These are phyloP conservation scores for Clarireedia hainanense DNA, from an alignment of 2,329 filamentous ascomycete genomes.

Conservation along the genomic window DNA sequence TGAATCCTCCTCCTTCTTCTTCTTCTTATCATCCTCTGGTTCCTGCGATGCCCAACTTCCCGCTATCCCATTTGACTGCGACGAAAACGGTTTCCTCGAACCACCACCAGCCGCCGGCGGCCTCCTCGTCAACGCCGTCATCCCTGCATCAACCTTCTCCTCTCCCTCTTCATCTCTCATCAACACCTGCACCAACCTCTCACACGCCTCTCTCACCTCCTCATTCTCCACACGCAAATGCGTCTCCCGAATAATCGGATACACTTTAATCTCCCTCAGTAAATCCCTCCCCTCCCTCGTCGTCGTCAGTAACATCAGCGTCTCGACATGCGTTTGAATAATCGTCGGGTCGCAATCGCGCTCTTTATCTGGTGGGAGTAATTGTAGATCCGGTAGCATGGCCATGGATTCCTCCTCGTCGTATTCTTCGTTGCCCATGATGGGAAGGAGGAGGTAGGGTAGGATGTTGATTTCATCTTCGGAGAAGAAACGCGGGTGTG, in stretches of 20 bases:
- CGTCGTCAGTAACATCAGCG: conserved; percentile 73
- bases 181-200: conserved; percentile 70
- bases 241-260: conserved; percentile 80
- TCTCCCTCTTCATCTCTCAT: conserved; percentile 30
- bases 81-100: conserved; percentile 9
- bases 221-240: conserved; percentile 74
- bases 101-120: neutral
- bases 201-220: conserved; percentile 73
- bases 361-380: conserved; percentile 82
- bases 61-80: conserved; percentile 7
- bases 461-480: conserved; percentile 71
- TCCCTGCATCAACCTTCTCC: conserved; percentile 24
- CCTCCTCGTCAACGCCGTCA: conserved; percentile 20
- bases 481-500: conserved; percentile 63
- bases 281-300: conserved; percentile 66
- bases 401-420: conserved; percentile 74
- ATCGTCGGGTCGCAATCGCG: conserved; percentile 71
- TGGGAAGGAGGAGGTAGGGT: conserved; percentile 80
- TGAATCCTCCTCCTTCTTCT: conserved; percentile 17
- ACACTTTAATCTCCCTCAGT: conserved; percentile 72
- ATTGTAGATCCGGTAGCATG: conserved; percentile 85
- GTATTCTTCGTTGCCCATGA: conserved; percentile 84
- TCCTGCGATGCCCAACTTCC: conserved; percentile 17
- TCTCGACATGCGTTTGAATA: conserved; percentile 82
- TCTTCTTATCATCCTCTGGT: neutral